phyloP scores from a whole-genome alignment of 805 yeast genomes.

The Monosporozyma yasuniensis region DNA sequence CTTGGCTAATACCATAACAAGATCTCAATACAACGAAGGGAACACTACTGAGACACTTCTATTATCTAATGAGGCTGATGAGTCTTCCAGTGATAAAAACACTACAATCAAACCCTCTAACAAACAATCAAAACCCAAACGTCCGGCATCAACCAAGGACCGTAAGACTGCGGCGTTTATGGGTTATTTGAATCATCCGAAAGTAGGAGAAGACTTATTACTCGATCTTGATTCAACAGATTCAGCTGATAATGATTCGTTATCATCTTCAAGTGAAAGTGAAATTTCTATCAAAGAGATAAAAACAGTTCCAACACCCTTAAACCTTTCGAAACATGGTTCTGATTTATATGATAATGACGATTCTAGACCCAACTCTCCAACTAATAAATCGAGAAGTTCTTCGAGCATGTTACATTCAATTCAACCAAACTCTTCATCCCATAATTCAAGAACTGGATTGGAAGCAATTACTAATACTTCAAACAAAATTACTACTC shows the following conservation, averaged over 20 bases:
- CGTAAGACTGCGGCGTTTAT: neutral
- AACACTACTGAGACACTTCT: neutral
- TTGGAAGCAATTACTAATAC: constrained; percentile 1
- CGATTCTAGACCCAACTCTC: neutral
- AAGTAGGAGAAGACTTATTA: neutral
- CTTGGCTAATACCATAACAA: neutral
- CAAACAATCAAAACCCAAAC: neutral
- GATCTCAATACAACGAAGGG: neutral
- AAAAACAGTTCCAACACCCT: neutral
- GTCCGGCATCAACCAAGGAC: neutral
- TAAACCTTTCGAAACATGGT: neutral
- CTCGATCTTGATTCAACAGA: neutral
- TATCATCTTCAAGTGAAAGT: neutral
- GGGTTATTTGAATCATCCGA: neutral
- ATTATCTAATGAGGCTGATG: neutral
- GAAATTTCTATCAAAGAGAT: neutral
- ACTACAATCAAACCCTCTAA: neutral
- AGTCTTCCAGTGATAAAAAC: neutral
- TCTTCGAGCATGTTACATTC: neutral
- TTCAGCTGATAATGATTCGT: neutral
- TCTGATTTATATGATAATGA: neutral
- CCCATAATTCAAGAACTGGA: neutral
- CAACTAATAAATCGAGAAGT: neutral
- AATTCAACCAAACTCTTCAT: neutral
- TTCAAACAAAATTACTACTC: neutral